These are phyloP conservation scores for Citrus inodora DNA, from an alignment of 345 rosid species.

Conservation along the genomic window DNA sequence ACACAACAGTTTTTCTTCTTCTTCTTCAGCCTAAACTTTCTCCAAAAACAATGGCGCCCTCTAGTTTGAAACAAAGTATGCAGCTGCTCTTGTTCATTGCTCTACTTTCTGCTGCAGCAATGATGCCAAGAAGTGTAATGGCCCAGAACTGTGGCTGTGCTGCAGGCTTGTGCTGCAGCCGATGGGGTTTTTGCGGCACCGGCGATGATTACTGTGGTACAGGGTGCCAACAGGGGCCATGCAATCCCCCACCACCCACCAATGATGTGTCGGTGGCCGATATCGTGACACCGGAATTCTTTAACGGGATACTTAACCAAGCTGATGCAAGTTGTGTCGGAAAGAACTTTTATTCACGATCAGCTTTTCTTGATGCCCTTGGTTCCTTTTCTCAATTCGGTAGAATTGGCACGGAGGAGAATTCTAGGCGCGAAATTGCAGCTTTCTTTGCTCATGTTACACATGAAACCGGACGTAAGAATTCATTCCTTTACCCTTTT, in stretches of 20 bases:
- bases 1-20: neutral
- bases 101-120: neutral
- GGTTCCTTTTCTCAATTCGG: constrained; percentile 50
- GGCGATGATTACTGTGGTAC: constrained; percentile 26
- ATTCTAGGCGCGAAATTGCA: constrained; percentile 69
- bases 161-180: constrained; percentile 27
- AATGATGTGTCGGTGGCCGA: constrained; percentile 34
- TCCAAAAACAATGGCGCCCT: neutral
- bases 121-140: neutral
- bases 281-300: constrained; percentile 48
- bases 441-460: constrained; percentile 82
- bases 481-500: neutral
- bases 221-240: constrained; percentile 60
- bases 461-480: constrained; percentile 81
- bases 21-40: neutral
- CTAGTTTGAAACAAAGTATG: neutral
- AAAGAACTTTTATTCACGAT: constrained; percentile 53
- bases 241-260: constrained; percentile 34
- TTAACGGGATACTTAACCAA: constrained; percentile 48
- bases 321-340: constrained; percentile 52
- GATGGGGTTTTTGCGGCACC: constrained; percentile 23
- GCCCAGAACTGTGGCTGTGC: constrained; percentile 35
- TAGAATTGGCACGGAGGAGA: constrained; percentile 41
- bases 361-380: constrained; percentile 53
- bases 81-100: neutral